Percentiles rank a stretch among this genome's conserved stretches.
These are phyloP conservation scores for Ochetophila trinervis DNA, from an alignment of 306 rosid species.

Conservation along the genomic window DNA sequence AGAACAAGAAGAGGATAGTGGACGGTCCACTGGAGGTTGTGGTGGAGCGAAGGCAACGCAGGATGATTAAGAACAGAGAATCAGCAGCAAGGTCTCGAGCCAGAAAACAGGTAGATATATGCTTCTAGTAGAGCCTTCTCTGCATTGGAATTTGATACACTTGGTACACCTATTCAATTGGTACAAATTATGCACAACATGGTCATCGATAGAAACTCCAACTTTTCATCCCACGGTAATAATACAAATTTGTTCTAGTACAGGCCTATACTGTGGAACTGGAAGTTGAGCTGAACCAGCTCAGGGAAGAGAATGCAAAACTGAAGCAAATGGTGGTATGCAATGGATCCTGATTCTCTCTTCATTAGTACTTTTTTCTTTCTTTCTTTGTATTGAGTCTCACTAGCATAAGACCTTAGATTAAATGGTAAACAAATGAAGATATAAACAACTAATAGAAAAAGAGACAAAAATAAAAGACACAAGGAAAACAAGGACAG, in stretches of 20 bases:
- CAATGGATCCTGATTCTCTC: neutral
- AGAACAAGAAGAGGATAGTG: constrained; percentile 41
- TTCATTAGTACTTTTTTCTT: neutral
- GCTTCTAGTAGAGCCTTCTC: too few relatives aligned
- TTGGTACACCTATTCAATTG: neutral
- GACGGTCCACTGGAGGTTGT: constrained; percentile 58
- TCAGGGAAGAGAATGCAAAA: constrained; percentile 49
- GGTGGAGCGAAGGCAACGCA: constrained; percentile 63
- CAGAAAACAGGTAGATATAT: constrained; percentile 58
- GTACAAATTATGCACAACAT: neutral
- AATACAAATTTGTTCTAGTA: neutral
- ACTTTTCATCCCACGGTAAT: neutral
- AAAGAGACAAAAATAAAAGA: too few relatives aligned
- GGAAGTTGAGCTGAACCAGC: constrained; percentile 58
- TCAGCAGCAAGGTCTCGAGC: constrained; percentile 83
- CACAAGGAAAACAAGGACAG: too few relatives aligned
- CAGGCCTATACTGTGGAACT: constrained; percentile 81
- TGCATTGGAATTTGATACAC: neutral
- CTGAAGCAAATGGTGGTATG: constrained; percentile 60
- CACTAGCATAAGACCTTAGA: neutral
- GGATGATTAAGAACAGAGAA: constrained; percentile 83
- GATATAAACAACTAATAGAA: too few relatives aligned
- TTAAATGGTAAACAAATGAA: too few relatives aligned
- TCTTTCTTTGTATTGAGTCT: neutral
- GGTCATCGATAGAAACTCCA: neutral